These are phyloP conservation scores for Artemisia annua DNA, from an alignment of 129 eudicot genomes.

Conservation along the genomic window DNA sequence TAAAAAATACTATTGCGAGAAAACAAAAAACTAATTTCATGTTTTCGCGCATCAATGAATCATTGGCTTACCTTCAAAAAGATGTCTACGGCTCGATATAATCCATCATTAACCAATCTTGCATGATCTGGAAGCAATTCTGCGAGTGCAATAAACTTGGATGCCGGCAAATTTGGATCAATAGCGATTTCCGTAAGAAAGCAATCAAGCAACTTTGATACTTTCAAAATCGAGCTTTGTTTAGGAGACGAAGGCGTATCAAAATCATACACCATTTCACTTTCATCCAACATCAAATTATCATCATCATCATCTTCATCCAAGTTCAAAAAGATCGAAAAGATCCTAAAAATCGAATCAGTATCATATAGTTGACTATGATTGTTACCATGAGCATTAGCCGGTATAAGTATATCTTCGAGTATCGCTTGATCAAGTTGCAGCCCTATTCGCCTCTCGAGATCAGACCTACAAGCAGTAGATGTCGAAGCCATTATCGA, in stretches of 20 bases:
- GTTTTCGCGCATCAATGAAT: background rate
- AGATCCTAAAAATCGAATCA: slow-evolving; percentile 80
- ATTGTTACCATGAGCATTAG: slow-evolving; percentile 56
- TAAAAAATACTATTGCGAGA: background rate
- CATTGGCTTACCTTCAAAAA: slow-evolving; percentile 69
- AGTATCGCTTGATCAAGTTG: slow-evolving; percentile 95
- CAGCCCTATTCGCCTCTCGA: slow-evolving; percentile 89
- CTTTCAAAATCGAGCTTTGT: slow-evolving; percentile 87
- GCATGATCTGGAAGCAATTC: slow-evolving; percentile 97
- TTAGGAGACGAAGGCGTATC: slow-evolving; percentile 92
- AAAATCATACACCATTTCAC: slow-evolving; percentile 77
- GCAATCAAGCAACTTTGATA: slow-evolving; percentile 80
- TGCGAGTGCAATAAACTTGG: slow-evolving; percentile 73
- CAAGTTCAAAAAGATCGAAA: slow-evolving; percentile 80
- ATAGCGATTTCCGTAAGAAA: slow-evolving; percentile 89
- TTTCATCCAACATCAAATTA: slow-evolving; percentile 59
- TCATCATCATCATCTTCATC: slow-evolving; percentile 93
- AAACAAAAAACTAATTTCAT: background rate
- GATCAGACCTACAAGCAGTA: slow-evolving; percentile 81
- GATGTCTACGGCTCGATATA: slow-evolving; percentile 92
- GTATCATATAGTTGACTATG: slow-evolving; percentile 70
- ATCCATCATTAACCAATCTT: slow-evolving; percentile 75
- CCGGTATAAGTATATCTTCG: slow-evolving; percentile 88
- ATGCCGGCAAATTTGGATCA: slow-evolving; percentile 62
- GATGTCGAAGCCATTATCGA: slow-evolving; percentile 68